These are phyloP conservation scores for carrot (Daucus carota) DNA, from an alignment of 129 eudicot genomes.

Conservation along the genomic window DNA sequence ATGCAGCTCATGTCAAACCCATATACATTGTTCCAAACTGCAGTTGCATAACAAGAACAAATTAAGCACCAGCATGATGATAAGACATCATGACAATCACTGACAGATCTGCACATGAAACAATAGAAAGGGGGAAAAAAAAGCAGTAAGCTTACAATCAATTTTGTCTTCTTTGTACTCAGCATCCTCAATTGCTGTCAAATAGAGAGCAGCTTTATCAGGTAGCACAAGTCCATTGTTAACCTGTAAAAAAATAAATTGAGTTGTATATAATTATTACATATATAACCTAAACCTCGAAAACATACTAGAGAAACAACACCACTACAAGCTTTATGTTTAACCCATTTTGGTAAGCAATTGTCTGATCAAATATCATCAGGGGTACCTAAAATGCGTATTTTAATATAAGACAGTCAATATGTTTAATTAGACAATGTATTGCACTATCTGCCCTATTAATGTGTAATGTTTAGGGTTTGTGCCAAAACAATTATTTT, in stretches of 20 bases:
- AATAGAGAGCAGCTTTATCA: slow-evolving; percentile 75
- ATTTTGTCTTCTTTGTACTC: slow-evolving; percentile 98
- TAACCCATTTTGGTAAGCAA: neutral
- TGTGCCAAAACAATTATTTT: neutral
- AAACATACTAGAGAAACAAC: neutral
- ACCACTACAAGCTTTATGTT: neutral
- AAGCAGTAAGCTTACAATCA: slow-evolving; percentile 52
- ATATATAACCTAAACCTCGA: neutral
- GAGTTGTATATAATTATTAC: neutral
- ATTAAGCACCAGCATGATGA: neutral
- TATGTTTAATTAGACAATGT: neutral
- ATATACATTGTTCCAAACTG: slow-evolving; percentile 94
- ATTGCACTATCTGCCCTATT: neutral
- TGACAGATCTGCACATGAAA: neutral
- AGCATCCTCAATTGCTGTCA: slow-evolving; percentile 97
- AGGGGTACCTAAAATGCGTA: neutral
- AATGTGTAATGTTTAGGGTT: neutral
- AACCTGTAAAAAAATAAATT: slow-evolving; percentile 36
- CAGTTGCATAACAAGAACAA: slow-evolving; percentile 11
- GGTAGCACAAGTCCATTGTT: slow-evolving; percentile 68
- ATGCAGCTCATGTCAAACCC: slow-evolving; percentile 99
- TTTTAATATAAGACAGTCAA: neutral
- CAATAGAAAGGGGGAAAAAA: neutral
- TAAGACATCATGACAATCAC: slow-evolving; percentile 3
- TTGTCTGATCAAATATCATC: neutral